These are phyloP conservation scores for Sporothrix brunneoviolacea DNA, from an alignment of 2,329 filamentous ascomycete genomes.

Conservation along the genomic window DNA sequence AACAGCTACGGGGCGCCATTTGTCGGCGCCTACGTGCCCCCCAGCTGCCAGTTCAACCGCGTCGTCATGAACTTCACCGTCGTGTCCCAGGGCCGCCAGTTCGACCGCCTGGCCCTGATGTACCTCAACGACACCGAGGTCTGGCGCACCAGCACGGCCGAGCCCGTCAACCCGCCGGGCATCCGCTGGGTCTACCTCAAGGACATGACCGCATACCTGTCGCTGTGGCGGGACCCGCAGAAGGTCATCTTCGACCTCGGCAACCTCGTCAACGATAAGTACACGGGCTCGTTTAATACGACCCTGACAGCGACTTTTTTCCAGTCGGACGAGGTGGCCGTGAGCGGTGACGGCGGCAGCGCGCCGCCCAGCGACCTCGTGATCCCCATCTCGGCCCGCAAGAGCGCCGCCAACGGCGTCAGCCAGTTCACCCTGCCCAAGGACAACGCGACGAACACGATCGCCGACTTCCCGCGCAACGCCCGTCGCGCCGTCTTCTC, in stretches of 20 bases:
- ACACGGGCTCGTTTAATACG: constrained; percentile 67
- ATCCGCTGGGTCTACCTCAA: constrained; percentile 73
- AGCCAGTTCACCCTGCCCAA: constrained; percentile 64
- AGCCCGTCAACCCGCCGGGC: constrained; percentile 59
- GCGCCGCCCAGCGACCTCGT: constrained; percentile 55
- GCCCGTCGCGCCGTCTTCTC: constrained; percentile 64
- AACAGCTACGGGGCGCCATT: constrained; percentile 68
- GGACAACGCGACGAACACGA: constrained; percentile 50
- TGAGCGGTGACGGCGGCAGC: constrained; percentile 19
- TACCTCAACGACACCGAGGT: constrained; percentile 72
- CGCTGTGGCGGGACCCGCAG: constrained; percentile 62
- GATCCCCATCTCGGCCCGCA: constrained; percentile 56
- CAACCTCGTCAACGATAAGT: constrained; percentile 63
- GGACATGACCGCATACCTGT: constrained; percentile 66
- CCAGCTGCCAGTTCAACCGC: constrained; percentile 63
- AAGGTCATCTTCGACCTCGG: constrained; percentile 75
- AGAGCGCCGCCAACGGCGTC: constrained; percentile 39
- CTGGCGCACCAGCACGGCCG: constrained; percentile 77
- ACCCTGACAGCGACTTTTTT: constrained; percentile 71
- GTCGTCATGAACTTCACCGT: constrained; percentile 73
- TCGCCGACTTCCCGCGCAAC: constrained; percentile 57
- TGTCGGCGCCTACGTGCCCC: constrained; percentile 60
- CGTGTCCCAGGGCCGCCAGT: constrained; percentile 64
- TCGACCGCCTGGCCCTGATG: constrained; percentile 68
- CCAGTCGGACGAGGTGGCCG: constrained; percentile 31